Evolutionary conservation across 371 early-diverging fungal genomes (phyloP).

Genomic region (Funneliformis caledonium): DNA sequence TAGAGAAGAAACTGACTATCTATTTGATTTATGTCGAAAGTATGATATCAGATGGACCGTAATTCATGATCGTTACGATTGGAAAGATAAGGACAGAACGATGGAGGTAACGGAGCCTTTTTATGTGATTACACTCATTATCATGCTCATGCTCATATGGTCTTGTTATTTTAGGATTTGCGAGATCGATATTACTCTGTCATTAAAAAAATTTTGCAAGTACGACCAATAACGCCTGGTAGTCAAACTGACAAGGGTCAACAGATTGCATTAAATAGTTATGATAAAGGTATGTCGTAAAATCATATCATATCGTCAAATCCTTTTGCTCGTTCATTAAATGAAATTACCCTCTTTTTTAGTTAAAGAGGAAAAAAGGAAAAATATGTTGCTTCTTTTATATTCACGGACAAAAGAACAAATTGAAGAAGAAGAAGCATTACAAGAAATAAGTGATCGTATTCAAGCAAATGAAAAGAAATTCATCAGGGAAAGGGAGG

Average conservation of each 20-base stretch:
- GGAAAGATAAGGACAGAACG: conserved; percentile 49
- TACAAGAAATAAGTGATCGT: conserved; percentile 75
- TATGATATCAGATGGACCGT: conserved; percentile 86
- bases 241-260: conserved; percentile 46
- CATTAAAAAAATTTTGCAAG: conserved; percentile 58
- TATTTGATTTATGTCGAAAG: conserved; percentile 73
- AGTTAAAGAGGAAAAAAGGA: conserved; percentile 75
- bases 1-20: conserved; percentile 82
- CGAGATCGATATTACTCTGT: conserved; percentile 82
- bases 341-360: conserved; percentile 29
- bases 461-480: conserved; percentile 78
- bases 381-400: conserved; percentile 72
- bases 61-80: conserved; percentile 82
- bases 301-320: neutral
- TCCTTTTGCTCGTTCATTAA: conserved; percentile 31
- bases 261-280: conserved; percentile 48
- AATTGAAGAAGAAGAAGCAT: conserved; percentile 82
- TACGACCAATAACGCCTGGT: conserved; percentile 43
- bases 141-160: neutral
- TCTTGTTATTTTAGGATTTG: conserved; percentile 63
- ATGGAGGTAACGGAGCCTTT: conserved; percentile 49
- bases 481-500: conserved; percentile 77
- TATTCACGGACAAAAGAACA: conserved; percentile 77
- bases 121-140: neutral
- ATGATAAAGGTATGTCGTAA: conserved; percentile 55